These are phyloP conservation scores for Pulveroboletus sp. DNA, from an alignment of 768 basidiomycete species.

Conservation along the genomic window DNA sequence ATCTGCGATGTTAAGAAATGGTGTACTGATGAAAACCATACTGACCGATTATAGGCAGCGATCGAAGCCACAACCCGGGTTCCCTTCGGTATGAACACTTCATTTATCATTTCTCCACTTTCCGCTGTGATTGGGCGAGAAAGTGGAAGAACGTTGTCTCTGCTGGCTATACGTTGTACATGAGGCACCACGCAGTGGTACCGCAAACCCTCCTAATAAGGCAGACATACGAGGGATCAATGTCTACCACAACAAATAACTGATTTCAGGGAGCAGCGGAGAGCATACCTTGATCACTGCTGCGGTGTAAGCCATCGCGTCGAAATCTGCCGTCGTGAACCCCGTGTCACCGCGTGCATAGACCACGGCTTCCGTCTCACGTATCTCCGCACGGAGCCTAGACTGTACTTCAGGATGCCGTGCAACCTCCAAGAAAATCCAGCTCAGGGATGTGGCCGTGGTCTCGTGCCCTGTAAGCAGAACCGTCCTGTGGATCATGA, in stretches of 20 bases:
- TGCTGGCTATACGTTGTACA: slow-evolving; percentile 45
- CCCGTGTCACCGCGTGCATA: slow-evolving; percentile 11
- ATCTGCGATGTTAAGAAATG: not conserved
- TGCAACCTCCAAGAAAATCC: slow-evolving; percentile 62
- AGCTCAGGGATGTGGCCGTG: slow-evolving; percentile 53
- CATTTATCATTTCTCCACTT: slow-evolving; percentile 40
- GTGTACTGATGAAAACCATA: no score
- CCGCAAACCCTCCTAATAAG: slow-evolving; percentile 42
- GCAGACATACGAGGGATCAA: not conserved
- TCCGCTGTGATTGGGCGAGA: slow-evolving; percentile 46
- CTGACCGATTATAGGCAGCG: slow-evolving; percentile 51
- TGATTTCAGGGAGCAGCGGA: slow-evolving; percentile 11
- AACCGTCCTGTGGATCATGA: slow-evolving; percentile 35
- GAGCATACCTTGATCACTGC: slow-evolving; percentile 31
- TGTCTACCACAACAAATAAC: slow-evolving; percentile 9
- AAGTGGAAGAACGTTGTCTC: slow-evolving; percentile 59
- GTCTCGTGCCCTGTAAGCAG: slow-evolving; percentile 58
- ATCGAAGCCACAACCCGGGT: slow-evolving; percentile 50
- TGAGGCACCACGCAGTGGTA: slow-evolving; percentile 49
- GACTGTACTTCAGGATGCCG: slow-evolving; percentile 55
- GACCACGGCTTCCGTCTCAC: slow-evolving; percentile 5
- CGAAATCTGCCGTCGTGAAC: slow-evolving; percentile 39
- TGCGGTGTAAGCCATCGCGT: slow-evolving; percentile 45
- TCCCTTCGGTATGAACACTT: slow-evolving; percentile 48
- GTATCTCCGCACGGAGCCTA: slow-evolving; percentile 44